phyloP scores from a whole-genome alignment of 495 filamentous ascomycete genomes.

The Hypoxylon cercidicola region DNA sequence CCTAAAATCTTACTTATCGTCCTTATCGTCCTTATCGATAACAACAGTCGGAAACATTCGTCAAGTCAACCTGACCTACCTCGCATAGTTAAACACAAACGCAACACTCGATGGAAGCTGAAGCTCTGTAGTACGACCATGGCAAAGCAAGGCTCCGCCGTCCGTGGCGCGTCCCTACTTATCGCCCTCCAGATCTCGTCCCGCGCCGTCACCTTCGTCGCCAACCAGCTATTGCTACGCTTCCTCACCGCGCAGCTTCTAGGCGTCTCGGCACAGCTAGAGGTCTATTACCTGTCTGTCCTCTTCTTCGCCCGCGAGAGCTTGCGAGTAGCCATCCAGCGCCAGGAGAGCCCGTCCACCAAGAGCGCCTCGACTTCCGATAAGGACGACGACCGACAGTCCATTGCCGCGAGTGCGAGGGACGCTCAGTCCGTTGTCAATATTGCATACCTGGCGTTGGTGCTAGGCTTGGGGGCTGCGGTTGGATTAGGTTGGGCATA shows the following conservation, averaged over 20 bases:
- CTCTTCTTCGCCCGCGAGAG: constrained; percentile 93
- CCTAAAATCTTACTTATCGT: too few relatives aligned
- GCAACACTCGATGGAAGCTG: background rate
- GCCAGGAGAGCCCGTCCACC: constrained; percentile 63
- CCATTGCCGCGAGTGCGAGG: constrained; percentile 32
- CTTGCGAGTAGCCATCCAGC: constrained; percentile 84
- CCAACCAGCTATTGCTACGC: constrained; percentile 90
- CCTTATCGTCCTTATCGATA: too few relatives aligned
- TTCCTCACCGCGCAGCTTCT: constrained; percentile 84
- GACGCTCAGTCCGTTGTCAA: constrained; percentile 80
- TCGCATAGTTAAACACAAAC: background rate
- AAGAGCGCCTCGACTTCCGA: background rate
- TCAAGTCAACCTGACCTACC: too few relatives aligned
- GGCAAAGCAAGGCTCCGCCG: constrained; percentile 45
- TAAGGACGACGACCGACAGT: constrained; percentile 2
- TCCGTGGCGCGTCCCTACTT: constrained; percentile 79
- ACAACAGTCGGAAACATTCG: too few relatives aligned
- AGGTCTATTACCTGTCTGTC: constrained; percentile 87
- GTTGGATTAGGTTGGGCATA: constrained; percentile 72
- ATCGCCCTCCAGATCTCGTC: constrained; percentile 87
- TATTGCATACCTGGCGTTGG: constrained; percentile 80
- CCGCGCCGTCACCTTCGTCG: constrained; percentile 84
- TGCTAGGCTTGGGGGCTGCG: constrained; percentile 73
- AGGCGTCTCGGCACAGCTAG: constrained; percentile 86
- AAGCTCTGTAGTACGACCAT: background rate